Evolutionary conservation across 2,329 filamentous ascomycete genomes (phyloP), one percentile per base, ranked within the genome.

Genomic region (Neonectria hederae): DNA sequence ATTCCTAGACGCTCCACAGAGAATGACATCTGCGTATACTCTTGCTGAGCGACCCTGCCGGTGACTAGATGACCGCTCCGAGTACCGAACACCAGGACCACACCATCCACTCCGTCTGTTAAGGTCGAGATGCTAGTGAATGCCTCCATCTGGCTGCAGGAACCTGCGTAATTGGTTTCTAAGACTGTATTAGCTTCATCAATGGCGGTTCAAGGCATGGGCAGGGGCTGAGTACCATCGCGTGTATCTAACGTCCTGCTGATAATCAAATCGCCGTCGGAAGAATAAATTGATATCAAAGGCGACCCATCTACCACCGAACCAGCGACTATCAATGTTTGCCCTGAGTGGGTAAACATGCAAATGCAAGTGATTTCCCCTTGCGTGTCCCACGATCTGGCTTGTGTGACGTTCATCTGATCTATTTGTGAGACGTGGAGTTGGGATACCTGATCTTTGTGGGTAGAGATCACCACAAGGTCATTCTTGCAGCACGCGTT

Each of bases 21-120:
- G 19, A 80, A 75, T 5, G 65, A 64, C 26, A 76, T 65, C 14
- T 74, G 62, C 6, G 75, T 65, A 1, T 69, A 61, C 3, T 63
- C 57, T 8, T 70, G 46, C 22, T 59, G 63, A 5, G 65, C 68
- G 6, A 77, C 43, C 17, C 69, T 69, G 26, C 85, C 58, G 0
- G 79, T 84, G 28, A 86, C 72, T 2, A 88, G 73, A 38, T 85
- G 80, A 1, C 87, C 87, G 60, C 83, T 83, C 56, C 85, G 81
- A 26, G 84, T 87, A 9, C 86, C 86, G 9, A 81, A 71, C 5
- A 83, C 71, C 2, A 87, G 54, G 14, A 78, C 71, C 0, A 75
- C 69, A 7, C 70, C 72, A 13, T 73, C 63, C 2, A 56, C 45
- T 3, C 65, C 67, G 56, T 79, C 73, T 2, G 72, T 69, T 8